Evolutionary conservation across 129 eudicot species (phyloP).

Genomic region (Kitagawia praeruptora): DNA sequence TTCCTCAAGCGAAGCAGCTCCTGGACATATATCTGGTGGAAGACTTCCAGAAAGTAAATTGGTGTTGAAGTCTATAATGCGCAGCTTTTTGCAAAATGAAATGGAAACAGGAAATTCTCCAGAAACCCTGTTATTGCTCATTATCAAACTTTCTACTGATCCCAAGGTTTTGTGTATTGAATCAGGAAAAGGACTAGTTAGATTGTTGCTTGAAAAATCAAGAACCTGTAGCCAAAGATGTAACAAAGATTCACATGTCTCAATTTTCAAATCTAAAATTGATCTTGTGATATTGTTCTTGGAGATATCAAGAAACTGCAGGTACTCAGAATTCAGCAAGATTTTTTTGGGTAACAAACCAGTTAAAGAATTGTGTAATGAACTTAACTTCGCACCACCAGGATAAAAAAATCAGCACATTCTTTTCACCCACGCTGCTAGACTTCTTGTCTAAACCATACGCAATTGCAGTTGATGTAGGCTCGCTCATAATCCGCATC

Average conservation of each 20-base stretch:
- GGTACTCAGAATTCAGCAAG: constrained; percentile 28
- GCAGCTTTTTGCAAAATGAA: constrained; percentile 50
- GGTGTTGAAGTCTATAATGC: constrained; percentile 78
- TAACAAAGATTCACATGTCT: constrained; percentile 31
- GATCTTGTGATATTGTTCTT: constrained; percentile 35
- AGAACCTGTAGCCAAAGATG: constrained; percentile 57
- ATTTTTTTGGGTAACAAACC: constrained; percentile 57
- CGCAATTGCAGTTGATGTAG: no score
- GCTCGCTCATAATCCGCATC: no score
- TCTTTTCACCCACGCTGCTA: no score
- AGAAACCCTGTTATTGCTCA: constrained; percentile 54
- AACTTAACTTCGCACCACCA: no score
- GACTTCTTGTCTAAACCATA: no score
- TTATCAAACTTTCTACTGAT: constrained; percentile 50
- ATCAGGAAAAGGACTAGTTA: constrained; percentile 58
- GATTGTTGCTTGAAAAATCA: constrained; percentile 69
- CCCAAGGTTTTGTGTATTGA: constrained; percentile 38
- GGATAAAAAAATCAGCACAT: no score
- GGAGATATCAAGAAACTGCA: constrained; percentile 48
- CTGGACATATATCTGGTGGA: constrained; percentile 66
- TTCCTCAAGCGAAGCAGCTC: constrained; percentile 62
- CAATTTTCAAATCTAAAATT: constrained; percentile 23
- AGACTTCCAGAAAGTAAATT: constrained; percentile 59
- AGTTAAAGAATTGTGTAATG: constrained; percentile 53
- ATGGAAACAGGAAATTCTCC: constrained; percentile 62